Evolutionary conservation across 495 filamentous ascomycete species (phyloP).

Genomic region (Tuber microsphaerosporum): DNA sequence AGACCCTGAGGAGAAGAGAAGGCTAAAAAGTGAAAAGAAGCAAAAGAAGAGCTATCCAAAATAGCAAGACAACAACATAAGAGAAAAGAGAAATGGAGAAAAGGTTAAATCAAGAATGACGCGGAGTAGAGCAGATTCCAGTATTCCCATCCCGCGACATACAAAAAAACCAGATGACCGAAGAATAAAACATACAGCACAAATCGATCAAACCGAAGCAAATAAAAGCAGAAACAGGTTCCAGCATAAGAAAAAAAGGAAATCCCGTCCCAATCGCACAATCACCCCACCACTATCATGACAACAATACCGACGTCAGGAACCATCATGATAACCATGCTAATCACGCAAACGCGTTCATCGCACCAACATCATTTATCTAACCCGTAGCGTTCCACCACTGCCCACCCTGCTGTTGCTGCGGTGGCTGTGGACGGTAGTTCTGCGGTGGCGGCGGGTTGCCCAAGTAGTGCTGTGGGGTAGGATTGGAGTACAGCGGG

Average conservation of each 20-base stretch:
- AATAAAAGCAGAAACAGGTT: conserved; percentile 36
- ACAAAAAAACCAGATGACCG: conserved; percentile 28
- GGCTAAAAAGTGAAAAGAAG: conserved; percentile 12
- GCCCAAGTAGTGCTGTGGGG: conserved; percentile 57
- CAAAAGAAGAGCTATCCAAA: conserved; percentile 17
- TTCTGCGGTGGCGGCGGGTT: conserved; percentile 46
- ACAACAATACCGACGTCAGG: background rate
- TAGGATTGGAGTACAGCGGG: conserved; percentile 56
- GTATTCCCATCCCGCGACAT: conserved; percentile 34
- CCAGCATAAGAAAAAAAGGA: conserved; percentile 28
- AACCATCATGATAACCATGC: conserved; percentile 25
- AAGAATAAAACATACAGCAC: conserved; percentile 34
- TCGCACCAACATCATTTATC: conserved; percentile 13
- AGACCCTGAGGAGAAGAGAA: conserved; percentile 14
- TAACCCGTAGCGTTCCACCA: conserved; percentile 36
- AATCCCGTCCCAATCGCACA: conserved; percentile 20
- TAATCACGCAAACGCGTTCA: conserved; percentile 13
- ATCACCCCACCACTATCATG: conserved; percentile 11
- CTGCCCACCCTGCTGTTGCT: conserved; percentile 36
- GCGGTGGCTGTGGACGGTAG: conserved; percentile 45
- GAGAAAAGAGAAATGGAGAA: conserved; percentile 18
- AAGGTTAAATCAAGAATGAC: conserved; percentile 22
- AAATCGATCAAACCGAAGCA: conserved; percentile 48
- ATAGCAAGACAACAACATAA: conserved; percentile 26
- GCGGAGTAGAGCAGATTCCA: conserved; percentile 38